Evolutionary conservation across 495 filamentous ascomycete species (phyloP), one percentile per base, ranked within the genome.

Genomic region (Lasiosphaeria hispida): DNA sequence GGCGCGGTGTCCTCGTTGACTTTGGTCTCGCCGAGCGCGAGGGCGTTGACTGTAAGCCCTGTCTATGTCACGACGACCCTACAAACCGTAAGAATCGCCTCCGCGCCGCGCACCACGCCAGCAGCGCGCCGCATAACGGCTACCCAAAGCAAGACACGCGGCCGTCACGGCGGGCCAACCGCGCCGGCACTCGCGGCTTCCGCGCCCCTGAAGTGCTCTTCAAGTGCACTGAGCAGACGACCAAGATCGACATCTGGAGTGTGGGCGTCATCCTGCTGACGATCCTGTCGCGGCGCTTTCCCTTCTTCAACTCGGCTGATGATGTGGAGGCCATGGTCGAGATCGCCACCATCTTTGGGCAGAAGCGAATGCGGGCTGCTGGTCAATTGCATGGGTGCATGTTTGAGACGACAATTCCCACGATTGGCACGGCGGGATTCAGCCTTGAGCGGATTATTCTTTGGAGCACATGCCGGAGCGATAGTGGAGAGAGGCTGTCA

Each of bases 271-370:
- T 97, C 57, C 83, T 98, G 1, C 76, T 98, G 10, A 97, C 94
- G 1, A 85, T 98, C 44, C 80, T 98, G 8, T 88, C 89, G 11
- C 85, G 85, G 50, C 87, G 94, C 7, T 98, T 98, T 63, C 94
- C 94, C 40, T 98, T 98, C 76, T 98, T 98, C 80, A 96, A 98
- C 74, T 93, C 89, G 38, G 87, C 91, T 10, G 94, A 98, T 68
- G 94, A 98, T 61, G 84, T 98, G 48, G 94, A 98, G 65, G 94
- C 95, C 30, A 88, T 96, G 81, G 91, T 98, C 55, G 94, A 98
- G 69, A 94, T 98, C 61, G 87, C 92, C 14, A 94, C 91, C 52
- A 95, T 97, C 44, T 96, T 97, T 69, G 94, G 94, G n/a, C 81
- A 78, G 13, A 80, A 79, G 61, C 81, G 84, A 43, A 97, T 98